Evolutionary conservation across 306 rosid species (phyloP).

Genomic region (Styphnolobium japonicum): DNA sequence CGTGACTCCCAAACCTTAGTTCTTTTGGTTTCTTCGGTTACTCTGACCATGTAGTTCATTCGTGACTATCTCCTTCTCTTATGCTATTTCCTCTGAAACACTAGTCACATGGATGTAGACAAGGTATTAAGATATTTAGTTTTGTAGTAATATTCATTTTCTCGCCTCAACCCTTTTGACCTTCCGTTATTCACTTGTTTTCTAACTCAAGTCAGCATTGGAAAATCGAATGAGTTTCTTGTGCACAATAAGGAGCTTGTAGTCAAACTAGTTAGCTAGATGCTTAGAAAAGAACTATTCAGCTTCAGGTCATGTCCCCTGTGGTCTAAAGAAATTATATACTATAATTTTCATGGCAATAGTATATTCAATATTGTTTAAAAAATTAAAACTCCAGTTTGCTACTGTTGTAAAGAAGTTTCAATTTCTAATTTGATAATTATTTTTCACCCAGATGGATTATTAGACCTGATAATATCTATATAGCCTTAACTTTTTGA

Average conservation of each 20-base stretch:
- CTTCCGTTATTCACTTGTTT: neutral
- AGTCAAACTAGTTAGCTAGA: neutral
- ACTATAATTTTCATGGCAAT: neutral
- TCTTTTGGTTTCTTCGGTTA: too few relatives aligned
- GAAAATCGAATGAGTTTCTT: neutral
- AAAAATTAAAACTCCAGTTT: neutral
- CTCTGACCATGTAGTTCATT: too few relatives aligned
- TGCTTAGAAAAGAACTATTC: too few relatives aligned
- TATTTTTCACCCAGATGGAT: neutral
- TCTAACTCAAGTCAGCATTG: neutral
- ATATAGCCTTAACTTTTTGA: neutral
- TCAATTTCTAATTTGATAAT: too few relatives aligned
- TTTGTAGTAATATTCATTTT: neutral
- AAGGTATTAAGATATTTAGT: too few relatives aligned
- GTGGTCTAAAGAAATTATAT: neutral
- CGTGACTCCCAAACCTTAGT: too few relatives aligned
- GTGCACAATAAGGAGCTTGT: neutral
- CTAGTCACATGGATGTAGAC: too few relatives aligned
- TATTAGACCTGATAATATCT: neutral
- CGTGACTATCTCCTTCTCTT: too few relatives aligned
- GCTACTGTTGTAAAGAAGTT: neutral
- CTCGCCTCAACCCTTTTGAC: too few relatives aligned
- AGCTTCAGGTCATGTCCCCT: neutral
- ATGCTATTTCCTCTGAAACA: too few relatives aligned
- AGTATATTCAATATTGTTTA: too few relatives aligned